These are phyloP conservation scores for Mycena leptocephala DNA, from an alignment of 768 basidiomycete species.

Conservation along the genomic window DNA sequence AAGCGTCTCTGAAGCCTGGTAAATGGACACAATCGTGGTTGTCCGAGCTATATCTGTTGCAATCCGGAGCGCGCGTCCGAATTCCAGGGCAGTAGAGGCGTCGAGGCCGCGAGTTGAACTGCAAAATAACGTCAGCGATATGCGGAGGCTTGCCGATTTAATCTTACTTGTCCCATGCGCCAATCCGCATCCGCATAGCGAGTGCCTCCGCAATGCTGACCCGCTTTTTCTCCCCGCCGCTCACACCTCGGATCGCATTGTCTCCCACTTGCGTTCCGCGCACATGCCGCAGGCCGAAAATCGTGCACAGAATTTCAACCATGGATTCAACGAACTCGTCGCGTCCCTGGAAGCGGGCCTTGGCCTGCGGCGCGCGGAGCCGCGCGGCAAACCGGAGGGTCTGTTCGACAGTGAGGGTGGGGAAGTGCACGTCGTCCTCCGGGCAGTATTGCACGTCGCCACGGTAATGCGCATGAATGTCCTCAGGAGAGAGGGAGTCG, in stretches of 20 bases:
- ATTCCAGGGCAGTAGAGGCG: slow-evolving; percentile 82
- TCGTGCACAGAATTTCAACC: slow-evolving; percentile 73
- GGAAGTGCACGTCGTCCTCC: slow-evolving; percentile 91
- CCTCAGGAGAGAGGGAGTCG: slow-evolving; percentile 78
- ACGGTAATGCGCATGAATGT: slow-evolving; percentile 76
- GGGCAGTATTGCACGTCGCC: slow-evolving; percentile 90
- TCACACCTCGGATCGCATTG: slow-evolving; percentile 81
- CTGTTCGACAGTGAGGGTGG: slow-evolving; percentile 85
- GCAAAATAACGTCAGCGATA: slow-evolving; percentile 32
- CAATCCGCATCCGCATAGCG: slow-evolving; percentile 72
- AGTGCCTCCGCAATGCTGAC: slow-evolving; percentile 83
- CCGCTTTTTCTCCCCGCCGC: slow-evolving; percentile 86
- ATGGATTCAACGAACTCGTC: slow-evolving; percentile 59
- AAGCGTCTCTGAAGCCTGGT: slow-evolving; percentile 81
- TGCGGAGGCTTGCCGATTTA: neutral
- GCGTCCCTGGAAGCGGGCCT: slow-evolving; percentile 65
- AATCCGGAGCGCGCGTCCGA: slow-evolving; percentile 76
- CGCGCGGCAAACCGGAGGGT: slow-evolving; percentile 81
- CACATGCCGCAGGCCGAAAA: slow-evolving; percentile 85
- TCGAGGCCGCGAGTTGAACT: slow-evolving; percentile 81
- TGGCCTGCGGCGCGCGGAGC: slow-evolving; percentile 73
- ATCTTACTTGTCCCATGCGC: slow-evolving; percentile 85
- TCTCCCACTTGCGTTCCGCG: slow-evolving; percentile 85
- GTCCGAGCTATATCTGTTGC: slow-evolving; percentile 70
- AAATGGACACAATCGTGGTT: slow-evolving; percentile 85